These are phyloP conservation scores for Earliella scabrosa DNA, from an alignment of 1,284 basidiomycete species.

Conservation along the genomic window DNA sequence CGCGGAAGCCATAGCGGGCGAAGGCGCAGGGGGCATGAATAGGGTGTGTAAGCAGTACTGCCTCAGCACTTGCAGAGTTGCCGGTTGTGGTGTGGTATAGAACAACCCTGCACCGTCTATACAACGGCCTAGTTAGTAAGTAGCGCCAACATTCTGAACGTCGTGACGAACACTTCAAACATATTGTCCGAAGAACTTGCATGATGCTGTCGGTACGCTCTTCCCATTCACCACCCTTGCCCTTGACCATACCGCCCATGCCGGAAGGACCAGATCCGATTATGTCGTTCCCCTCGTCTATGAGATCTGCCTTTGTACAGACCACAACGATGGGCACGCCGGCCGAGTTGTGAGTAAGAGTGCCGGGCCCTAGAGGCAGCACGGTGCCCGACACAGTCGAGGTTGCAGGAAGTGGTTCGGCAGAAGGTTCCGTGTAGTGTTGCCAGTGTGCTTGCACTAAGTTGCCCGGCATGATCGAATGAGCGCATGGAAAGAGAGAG, in stretches of 20 bases:
- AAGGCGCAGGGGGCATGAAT: slow-evolving; percentile 76
- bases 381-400: slow-evolving; percentile 63
- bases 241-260: slow-evolving; percentile 84
- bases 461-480: neutral
- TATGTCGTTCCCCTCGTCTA: slow-evolving; percentile 79
- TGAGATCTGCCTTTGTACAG: slow-evolving; percentile 91
- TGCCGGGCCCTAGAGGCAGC: slow-evolving; percentile 79
- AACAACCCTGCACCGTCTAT: slow-evolving; percentile 92
- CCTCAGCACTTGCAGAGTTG: slow-evolving; percentile 82
- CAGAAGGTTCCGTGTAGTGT: slow-evolving; percentile 85
- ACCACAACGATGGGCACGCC: slow-evolving; percentile 91
- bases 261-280: slow-evolving; percentile 69
- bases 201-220: slow-evolving; percentile 95
- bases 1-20: slow-evolving; percentile 47
- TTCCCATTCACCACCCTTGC: slow-evolving; percentile 90
- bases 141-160: too few species aligned
- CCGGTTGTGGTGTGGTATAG: slow-evolving; percentile 85
- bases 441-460: slow-evolving; percentile 88
- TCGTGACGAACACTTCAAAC: slow-evolving; percentile 89
- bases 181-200: slow-evolving; percentile 92
- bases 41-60: slow-evolving; percentile 88
- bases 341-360: slow-evolving; percentile 78
- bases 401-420: slow-evolving; percentile 61
- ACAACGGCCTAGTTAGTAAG: too few species aligned
- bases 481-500: neutral